Base-by-base conservation (phyloP, 495 filamentous ascomycete species). In the Alectoria sarmentosa region DNA sequence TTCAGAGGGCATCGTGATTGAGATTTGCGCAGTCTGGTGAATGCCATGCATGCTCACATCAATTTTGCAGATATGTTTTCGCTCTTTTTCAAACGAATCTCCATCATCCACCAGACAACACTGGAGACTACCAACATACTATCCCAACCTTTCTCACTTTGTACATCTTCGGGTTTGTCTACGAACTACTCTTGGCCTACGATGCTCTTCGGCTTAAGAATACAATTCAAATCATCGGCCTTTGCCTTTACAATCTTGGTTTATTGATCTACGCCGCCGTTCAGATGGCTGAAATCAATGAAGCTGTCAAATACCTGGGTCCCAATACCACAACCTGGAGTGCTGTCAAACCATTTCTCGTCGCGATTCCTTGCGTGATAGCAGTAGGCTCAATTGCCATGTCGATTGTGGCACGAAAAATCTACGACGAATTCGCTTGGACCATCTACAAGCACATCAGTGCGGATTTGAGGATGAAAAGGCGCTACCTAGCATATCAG, bases 381-480 rank as follows among this genome's bases (percentile, higher is more conserved):
- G 90, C 83, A 3, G 74, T 96, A 36, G 84, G 84, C 11, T 91
- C 88, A 4, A 42, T 92, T 28, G 70, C 86, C 57, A 84, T 98
- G 79, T 79, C 81, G 26, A 85, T 90, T 61, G 77, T 94, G 61
- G 88, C 92, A 8, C 96, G 92, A 86, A 95, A 96, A 76, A 80
- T 98, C 14, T 98, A 98, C 71, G 91, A 96, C 73, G 95, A 98
- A 73, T 98, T 98, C 74, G 92, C 94, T 5, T 98, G 94, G 94
- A 95, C 92, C 57, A 98, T 98, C 72, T 92, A 98, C 75, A 98
- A 98, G 79, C 92, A 96, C 74, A 98, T 98, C 77, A 95, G 91
- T 72, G 94, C 94, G 41, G 94, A 98, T 80, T 83, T 98, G 72
- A 86, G 90, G 69, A 91, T 98, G 88, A 98, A 96, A 83, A 87